Base-by-base conservation (phyloP, 306 rosid species). In the Fragaria ananassa region DNA sequence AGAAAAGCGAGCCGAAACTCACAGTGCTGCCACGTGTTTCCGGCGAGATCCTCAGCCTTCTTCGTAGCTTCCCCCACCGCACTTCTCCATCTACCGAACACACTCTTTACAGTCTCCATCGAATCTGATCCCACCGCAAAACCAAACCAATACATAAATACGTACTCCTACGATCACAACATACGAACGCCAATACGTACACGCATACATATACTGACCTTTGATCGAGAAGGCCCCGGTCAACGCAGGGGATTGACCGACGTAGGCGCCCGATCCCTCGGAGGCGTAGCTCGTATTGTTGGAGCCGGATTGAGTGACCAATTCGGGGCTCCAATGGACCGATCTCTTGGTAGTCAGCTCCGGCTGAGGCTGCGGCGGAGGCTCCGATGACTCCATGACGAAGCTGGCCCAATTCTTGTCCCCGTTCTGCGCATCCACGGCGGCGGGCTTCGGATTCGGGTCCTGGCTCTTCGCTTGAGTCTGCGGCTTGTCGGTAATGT, bases 21-120 rank as follows among this genome's bases (percentile, higher is more conserved):
- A 95, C 97, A 78, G 81, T 93, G 96, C 81, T 90, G 94, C 99
- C 99, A 95, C 41, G 99, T 92, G 84, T 92, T 95, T 74, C 93
- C 95, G 34, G 98, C 99, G 67, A 95, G 85, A 87, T 63, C 87
- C 85, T 95, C 99, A 42, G 99, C 97, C 80, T 85, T 91, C 84
- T 76, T 87, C 29, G 93, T 82, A 7, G 93, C 86, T 76, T 91
- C 98, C 63, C 88, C 99, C 37, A 91, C 93, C 76, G 64, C 83
- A 88, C 49, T 86, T 12, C 96, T 76, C 99, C 99, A 95, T 76
- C 84, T 86, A 68, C 98, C 99, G 0, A 95, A 88, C 81, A 79
- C 93, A 81, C 72, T 81, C 74, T 89, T 80, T 53, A 91, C 97
- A n/a, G 80, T 85, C 29, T 70, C 88, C 77, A 86, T 80, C 77